Evolutionary conservation across 208 protist genomes (phyloP).

Genomic region (Wallacemonas sp.): DNA sequence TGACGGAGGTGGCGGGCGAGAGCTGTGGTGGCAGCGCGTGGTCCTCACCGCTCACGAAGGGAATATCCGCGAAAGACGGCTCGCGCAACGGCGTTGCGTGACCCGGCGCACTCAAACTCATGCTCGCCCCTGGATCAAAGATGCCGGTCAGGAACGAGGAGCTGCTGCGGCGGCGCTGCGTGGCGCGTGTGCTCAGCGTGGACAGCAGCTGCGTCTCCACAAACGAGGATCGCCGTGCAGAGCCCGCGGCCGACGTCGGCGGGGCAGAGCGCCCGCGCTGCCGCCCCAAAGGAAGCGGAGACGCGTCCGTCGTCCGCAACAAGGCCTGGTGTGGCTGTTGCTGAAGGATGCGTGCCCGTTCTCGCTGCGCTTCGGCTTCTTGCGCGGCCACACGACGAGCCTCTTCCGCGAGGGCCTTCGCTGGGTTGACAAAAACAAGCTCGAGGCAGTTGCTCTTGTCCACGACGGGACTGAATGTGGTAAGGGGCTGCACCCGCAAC

Average conservation of each 20-base stretch:
- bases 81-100: no score
- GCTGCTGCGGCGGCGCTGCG: conserved; percentile 6
- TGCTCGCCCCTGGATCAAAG: not conserved
- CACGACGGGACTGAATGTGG: conserved; percentile 49
- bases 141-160: not conserved
- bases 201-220: conserved; percentile 5
- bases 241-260: not conserved
- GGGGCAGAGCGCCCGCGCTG: not conserved
- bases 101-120: no score
- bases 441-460: conserved; percentile 85
- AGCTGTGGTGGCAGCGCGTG: no score
- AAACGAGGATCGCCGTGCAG: not conserved
- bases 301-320: not conserved
- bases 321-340: not conserved
- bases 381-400: conserved; percentile 5
- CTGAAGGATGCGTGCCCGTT: not conserved
- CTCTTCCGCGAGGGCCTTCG: conserved; percentile 4
- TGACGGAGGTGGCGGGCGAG: no score
- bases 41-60: no score
- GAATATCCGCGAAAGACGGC: no score
- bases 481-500: conserved; percentile 62
- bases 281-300: not conserved
- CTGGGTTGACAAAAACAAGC: conserved; percentile 69
- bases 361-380: conserved; percentile 21
- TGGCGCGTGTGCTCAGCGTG: not conserved